A percentile compares a stretch with the other conserved stretches of the same genome.
Evolutionary conservation across 768 basidiomycete species (phyloP).

Genomic region (Naganishia randhawae): DNA sequence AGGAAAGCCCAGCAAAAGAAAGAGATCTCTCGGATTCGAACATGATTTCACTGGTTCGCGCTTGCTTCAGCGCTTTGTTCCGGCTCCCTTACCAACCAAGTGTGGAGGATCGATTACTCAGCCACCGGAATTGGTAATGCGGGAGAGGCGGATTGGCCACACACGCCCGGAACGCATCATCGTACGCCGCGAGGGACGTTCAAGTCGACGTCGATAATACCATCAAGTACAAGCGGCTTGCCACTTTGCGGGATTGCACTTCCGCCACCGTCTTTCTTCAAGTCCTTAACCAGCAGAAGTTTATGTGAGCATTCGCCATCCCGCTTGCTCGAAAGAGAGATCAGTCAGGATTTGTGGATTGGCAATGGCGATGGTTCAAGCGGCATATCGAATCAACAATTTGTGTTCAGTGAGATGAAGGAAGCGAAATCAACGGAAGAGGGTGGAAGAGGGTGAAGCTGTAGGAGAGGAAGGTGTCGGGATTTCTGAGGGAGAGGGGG

Average conservation of each 20-base stretch:
- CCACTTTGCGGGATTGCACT: neutral
- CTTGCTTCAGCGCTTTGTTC: neutral
- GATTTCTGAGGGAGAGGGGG: neutral
- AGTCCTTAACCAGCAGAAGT: constrained; percentile 9
- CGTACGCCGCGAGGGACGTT: constrained; percentile 1
- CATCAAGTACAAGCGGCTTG: neutral
- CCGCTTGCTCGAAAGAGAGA: neutral
- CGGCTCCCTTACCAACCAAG: neutral
- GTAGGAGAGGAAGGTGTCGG: neutral
- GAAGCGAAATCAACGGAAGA: neutral
- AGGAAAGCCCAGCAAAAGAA: neutral
- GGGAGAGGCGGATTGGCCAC: constrained; percentile 15
- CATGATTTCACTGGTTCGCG: neutral
- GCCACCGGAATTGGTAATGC: constrained; percentile 20
- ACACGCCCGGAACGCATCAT: neutral
- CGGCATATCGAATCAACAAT: neutral
- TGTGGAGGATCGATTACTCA: constrained; percentile 22
- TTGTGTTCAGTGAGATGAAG: too few species aligned
- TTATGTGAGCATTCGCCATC: constrained; percentile 7
- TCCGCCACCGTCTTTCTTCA: constrained; percentile 24
- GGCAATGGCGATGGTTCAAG: neutral
- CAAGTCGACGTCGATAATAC: constrained; percentile 21
- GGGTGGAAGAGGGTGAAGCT: neutral
- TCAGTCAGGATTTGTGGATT: constrained; percentile 7
- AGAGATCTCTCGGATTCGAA: neutral